Conservation (phyloP, 2,329 filamentous ascomycete species). For the Paecilomyces niveus region DNA sequence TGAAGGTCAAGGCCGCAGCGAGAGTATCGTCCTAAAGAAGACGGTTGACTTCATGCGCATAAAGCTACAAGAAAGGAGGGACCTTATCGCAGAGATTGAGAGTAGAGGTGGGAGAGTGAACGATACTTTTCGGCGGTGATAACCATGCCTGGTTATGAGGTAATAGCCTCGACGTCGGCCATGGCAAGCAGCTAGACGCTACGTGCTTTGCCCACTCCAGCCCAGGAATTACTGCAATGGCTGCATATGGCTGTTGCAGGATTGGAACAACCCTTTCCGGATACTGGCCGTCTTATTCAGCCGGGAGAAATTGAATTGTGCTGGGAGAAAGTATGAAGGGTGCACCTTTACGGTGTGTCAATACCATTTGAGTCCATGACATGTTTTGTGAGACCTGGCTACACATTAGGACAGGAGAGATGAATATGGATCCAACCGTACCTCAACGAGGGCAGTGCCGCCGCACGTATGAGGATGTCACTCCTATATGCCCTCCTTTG, state of each 20-base stretch:
- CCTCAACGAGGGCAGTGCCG: background rate
- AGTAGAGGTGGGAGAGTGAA: slow-evolving; percentile 51
- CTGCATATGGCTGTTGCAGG: background rate
- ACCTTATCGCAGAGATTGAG: slow-evolving; percentile 54
- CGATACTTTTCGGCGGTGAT: slow-evolving; percentile 26
- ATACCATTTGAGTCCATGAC: background rate
- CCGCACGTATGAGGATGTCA: background rate
- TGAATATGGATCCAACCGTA: background rate
- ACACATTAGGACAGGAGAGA: background rate
- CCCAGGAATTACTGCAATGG: background rate
- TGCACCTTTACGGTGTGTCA: background rate
- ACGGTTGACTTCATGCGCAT: slow-evolving; percentile 60
- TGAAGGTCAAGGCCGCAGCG: slow-evolving; percentile 74
- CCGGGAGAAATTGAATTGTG: background rate
- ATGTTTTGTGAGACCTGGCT: background rate
- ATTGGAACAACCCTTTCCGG: background rate
- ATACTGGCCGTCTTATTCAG: background rate
- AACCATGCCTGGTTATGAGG: background rate
- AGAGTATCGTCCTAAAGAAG: slow-evolving; percentile 71
- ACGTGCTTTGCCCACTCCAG: background rate
- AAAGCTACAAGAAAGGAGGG: slow-evolving; percentile 52
- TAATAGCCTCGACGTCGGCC: background rate
- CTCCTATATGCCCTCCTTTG: too few species aligned
- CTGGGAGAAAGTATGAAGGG: background rate
- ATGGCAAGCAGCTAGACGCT: background rate